These are phyloP conservation scores for Dittrichia graveolens DNA, from an alignment of 129 eudicot genomes.

Conservation along the genomic window DNA sequence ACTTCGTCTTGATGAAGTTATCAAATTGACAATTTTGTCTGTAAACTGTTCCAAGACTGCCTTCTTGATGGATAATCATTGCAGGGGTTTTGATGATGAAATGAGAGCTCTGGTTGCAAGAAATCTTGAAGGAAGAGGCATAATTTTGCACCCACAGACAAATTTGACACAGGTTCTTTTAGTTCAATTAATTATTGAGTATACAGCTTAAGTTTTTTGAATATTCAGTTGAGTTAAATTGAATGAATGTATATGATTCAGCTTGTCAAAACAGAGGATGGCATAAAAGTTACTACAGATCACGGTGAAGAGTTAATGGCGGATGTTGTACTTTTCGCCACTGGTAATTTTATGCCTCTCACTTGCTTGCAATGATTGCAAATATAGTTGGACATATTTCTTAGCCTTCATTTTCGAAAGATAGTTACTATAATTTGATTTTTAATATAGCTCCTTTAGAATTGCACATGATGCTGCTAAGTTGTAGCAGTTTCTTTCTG, in stretches of 20 bases:
- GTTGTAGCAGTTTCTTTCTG: slow-evolving; percentile 7
- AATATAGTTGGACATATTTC: background rate
- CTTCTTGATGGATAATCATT: background rate
- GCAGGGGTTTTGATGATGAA: slow-evolving; percentile 99
- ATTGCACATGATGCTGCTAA: background rate
- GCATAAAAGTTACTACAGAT: slow-evolving; percentile 83
- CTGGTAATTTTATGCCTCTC: slow-evolving; percentile 56
- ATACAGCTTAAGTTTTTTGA: background rate
- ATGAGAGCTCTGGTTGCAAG: slow-evolving; percentile 95
- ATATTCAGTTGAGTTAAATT: slow-evolving; percentile 6
- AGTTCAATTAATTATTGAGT: slow-evolving; percentile 5
- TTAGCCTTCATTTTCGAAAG: background rate
- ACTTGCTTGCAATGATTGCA: too few relatives aligned
- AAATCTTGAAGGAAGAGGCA: slow-evolving; percentile 96
- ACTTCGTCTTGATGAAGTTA: slow-evolving; percentile 5
- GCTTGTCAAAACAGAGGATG: slow-evolving; percentile 82
- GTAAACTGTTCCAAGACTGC: background rate
- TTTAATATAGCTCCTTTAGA: background rate
- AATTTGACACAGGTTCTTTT: slow-evolving; percentile 62
- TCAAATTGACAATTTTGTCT: background rate
- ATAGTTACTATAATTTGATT: background rate
- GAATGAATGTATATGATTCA: slow-evolving; percentile 39
- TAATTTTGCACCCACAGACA: slow-evolving; percentile 74
- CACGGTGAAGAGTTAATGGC: slow-evolving; percentile 93
- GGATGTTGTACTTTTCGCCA: slow-evolving; percentile 96